Base-by-base conservation (phyloP, 2,329 filamentous ascomycete genomes). In the Alternaria panax region DNA sequence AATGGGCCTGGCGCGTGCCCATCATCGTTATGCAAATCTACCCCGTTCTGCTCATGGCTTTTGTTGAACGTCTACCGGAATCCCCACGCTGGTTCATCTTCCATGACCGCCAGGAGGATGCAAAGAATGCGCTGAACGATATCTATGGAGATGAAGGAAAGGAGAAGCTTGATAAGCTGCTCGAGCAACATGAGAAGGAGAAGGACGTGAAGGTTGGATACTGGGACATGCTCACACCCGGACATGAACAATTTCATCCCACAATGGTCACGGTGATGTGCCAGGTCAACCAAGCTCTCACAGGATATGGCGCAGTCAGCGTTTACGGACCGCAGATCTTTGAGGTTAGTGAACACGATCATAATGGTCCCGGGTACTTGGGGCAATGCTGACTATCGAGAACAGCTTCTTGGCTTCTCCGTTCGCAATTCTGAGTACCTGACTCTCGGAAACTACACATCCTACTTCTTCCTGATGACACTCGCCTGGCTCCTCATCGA, bases 291-390 rank as follows among this genome's bases (percentile, higher is more conserved):
- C 87, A 88, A 71, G 85, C 84, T 0, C 73, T 86, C 50, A 86
- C 85, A 0, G 84, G 85, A 4, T 87, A 87, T 54, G 85, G 85
- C 3, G 87, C 86, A 0, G 84, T 89, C 3, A 86, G 83, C 18
- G 86, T 88, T 3, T 88, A 88, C 58, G 87, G 86, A 0, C 86
- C 86, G 2, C 87, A 88, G 64, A 88, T 88, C 53, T 88, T 88
- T 70, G 82, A 86, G 54, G 74, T 75, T 62, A 64, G 69, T 28
- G 6, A 25, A 12, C 1, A 42, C 25, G 7, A 34, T 32, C 12
- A 24, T 16, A 22, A 34, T 7, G 20, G 18, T 34, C 3, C 3
- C 5, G 20, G 5, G 1, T 14, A 34, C 22, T 36, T 24, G 5
- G 3, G 3, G n/a, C 18, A 30, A 27, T 45, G 82, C 85, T 24